These are phyloP conservation scores for Elongisporangium prolatum DNA, from an alignment of 352 stramenopile species.

Conservation along the genomic window DNA sequence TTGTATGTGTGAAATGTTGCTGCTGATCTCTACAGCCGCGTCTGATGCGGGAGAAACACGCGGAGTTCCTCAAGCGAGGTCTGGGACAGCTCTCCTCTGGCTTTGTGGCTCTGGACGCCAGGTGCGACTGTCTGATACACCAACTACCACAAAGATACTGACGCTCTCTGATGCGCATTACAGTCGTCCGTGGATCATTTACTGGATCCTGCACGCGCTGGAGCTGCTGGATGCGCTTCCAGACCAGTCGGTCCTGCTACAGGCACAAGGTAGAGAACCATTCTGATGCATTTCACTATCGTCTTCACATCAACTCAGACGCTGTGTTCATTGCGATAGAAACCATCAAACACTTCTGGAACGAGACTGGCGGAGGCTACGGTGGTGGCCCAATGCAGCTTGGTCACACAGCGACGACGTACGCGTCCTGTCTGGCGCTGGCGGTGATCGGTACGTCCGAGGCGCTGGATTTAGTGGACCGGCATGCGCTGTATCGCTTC, in stretches of 20 bases:
- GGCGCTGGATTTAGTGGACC: slow-evolving; percentile 74
- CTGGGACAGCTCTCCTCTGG: slow-evolving; percentile 61
- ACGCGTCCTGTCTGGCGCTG: slow-evolving; percentile 93
- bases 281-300: slow-evolving; percentile 12
- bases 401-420: slow-evolving; percentile 90
- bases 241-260: slow-evolving; percentile 1
- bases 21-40: slow-evolving; percentile 21
- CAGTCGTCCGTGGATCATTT: slow-evolving; percentile 96
- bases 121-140: slow-evolving; percentile 22
- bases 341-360: slow-evolving; percentile 68
- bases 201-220: slow-evolving; percentile 96
- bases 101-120: slow-evolving; percentile 92
- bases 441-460: slow-evolving; percentile 87
- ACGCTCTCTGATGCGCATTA: background rate
- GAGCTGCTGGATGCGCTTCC: slow-evolving; percentile 90
- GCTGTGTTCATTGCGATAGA: slow-evolving; percentile 5
- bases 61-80: slow-evolving; percentile 66
- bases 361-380: slow-evolving; percentile 84
- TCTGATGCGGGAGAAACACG: slow-evolving; percentile 86
- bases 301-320: background rate
- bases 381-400: slow-evolving; percentile 91
- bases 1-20: too few relatives aligned
- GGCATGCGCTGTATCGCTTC: slow-evolving; percentile 80
- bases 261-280: slow-evolving; percentile 27
- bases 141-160: too few relatives aligned